These are phyloP conservation scores for Trichoderma reesei DNA, from an alignment of 495 filamentous ascomycete species.

Conservation along the genomic window DNA sequence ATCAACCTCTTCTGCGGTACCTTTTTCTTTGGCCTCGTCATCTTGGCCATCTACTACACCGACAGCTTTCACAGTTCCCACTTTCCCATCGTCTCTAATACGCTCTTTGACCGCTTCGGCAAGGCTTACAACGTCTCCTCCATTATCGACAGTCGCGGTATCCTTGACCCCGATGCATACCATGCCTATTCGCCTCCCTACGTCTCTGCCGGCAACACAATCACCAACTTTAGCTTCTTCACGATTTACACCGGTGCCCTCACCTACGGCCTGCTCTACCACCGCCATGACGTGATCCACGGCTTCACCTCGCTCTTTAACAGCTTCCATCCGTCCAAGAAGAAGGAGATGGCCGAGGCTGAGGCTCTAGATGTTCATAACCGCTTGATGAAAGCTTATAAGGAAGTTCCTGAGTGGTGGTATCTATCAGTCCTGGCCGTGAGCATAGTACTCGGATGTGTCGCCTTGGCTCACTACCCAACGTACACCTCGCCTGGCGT, in stretches of 20 bases:
- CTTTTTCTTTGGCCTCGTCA: conserved; percentile 23
- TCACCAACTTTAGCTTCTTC: conserved; percentile 29
- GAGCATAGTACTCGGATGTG: conserved; percentile 20
- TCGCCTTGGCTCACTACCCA: not conserved
- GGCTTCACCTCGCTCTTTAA: conserved; percentile 22
- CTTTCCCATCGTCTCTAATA: conserved; percentile 27
- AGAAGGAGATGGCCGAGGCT: too few relatives aligned
- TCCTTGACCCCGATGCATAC: conserved; percentile 29
- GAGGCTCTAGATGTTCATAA: conserved; percentile 32
- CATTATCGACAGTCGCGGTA: conserved; percentile 21
- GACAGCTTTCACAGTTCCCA: conserved; percentile 24
- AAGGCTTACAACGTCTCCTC: conserved; percentile 21
- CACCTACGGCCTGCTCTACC: conserved; percentile 28
- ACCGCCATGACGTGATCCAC: conserved; percentile 29
- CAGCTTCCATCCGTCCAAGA: too few relatives aligned
- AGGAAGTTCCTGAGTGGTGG: conserved; percentile 27
- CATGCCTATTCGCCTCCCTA: conserved; percentile 28
- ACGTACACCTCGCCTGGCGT: conserved; percentile 20
- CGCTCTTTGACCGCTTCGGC: conserved; percentile 24
- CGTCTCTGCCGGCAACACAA: conserved; percentile 24
- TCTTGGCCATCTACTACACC: conserved; percentile 20
- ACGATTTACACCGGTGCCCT: conserved; percentile 29
- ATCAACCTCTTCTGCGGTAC: conserved; percentile 29
- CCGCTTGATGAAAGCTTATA: conserved; percentile 29
- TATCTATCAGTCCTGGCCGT: conserved; percentile 30